Evolutionary conservation across 371 early-diverging fungal genomes (phyloP), one percentile per base, ranked within the genome.

Genomic region (Paraphysoderma sedebokerense): DNA sequence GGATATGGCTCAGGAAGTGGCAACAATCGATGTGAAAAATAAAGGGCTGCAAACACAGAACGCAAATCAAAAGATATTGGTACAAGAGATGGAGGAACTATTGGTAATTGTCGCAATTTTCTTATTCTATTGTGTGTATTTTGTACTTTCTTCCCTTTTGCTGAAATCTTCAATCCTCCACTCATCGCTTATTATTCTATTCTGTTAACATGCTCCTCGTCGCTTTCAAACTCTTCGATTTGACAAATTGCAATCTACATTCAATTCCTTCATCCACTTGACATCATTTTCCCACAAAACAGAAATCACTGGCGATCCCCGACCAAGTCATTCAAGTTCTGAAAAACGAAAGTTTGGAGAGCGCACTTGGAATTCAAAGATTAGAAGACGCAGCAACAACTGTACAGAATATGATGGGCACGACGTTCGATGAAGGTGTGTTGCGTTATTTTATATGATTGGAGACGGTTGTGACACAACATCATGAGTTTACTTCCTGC

Each of bases 1-100:
- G 83, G 72, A 77, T 44, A 91, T 92, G 86, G 92, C 87, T 24
- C 85, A 87, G 59, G 92, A 91, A 62, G 88, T 92, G 46, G 85
- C 83, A 61, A 84, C 88, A 51, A 91, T 95, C 48, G 89, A 92
- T 64, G 68, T 81, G 12, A 79, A 83, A 55, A 92, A 92, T 61
- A 82, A 90, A 46, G 81, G 77, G 28, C 72, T 95, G 52, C 91
- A 92, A 59, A 72, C 87, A 20, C 76, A 84, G 38, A 82, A 87
- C 8, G 63, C 68, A 19, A 95, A 92, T 57, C 92, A 92, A 50
- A 77, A 83, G 29, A 66, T 64, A 20, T 61, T 95, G 28, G 65
- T 89, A n/a, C 56, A 57, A 13, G 90, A 91, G 50, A 63, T 95
- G 15, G 88, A 91, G 54, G 62, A 66, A 27, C 60, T 91, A 24